A percentile compares a stretch with the other conserved stretches of the same genome.
These are phyloP conservation scores for Dactylonectria macrodidyma DNA, from an alignment of 2,329 filamentous ascomycete species.

Conservation along the genomic window DNA sequence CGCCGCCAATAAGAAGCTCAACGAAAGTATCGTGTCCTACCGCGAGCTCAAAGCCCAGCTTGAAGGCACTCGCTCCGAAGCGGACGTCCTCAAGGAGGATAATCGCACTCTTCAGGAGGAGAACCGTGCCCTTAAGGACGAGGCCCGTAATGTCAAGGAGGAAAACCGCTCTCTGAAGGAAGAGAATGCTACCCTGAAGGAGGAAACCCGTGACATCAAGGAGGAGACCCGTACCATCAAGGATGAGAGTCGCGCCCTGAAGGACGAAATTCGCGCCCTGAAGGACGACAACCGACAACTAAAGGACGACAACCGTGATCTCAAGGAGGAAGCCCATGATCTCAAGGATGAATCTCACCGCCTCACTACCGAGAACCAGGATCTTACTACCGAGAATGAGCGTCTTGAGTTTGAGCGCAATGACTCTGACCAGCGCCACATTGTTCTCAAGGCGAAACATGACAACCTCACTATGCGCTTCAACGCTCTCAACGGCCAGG, in stretches of 20 bases:
- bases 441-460: conserved; percentile 48
- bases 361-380: conserved; percentile 43
- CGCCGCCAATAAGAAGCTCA: conserved; percentile 35
- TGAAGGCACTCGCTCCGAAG: conserved; percentile 45
- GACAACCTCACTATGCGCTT: conserved; percentile 50
- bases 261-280: conserved; percentile 46
- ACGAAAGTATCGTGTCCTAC: conserved; percentile 39
- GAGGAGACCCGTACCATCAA: conserved; percentile 7
- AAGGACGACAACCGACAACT: conserved; percentile 46
- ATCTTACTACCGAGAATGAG: conserved; percentile 46
- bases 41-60: conserved; percentile 47
- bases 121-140: conserved; percentile 24
- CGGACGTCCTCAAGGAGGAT: conserved; percentile 43
- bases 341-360: conserved; percentile 47
- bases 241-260: conserved; percentile 20
- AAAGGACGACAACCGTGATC: conserved; percentile 46
- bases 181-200: conserved; percentile 28
- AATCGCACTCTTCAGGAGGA: conserved; percentile 26
- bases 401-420: conserved; percentile 50
- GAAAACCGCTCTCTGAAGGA: conserved; percentile 22
- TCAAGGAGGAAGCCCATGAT: conserved; percentile 47
- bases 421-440: conserved; percentile 44
- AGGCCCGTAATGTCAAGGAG: conserved; percentile 17
- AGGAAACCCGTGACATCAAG: conserved; percentile 25
- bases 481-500: conserved; percentile 45